These are phyloP conservation scores for Paramarasmius palmivorus DNA, from an alignment of 1,284 basidiomycete genomes.

Conservation along the genomic window DNA sequence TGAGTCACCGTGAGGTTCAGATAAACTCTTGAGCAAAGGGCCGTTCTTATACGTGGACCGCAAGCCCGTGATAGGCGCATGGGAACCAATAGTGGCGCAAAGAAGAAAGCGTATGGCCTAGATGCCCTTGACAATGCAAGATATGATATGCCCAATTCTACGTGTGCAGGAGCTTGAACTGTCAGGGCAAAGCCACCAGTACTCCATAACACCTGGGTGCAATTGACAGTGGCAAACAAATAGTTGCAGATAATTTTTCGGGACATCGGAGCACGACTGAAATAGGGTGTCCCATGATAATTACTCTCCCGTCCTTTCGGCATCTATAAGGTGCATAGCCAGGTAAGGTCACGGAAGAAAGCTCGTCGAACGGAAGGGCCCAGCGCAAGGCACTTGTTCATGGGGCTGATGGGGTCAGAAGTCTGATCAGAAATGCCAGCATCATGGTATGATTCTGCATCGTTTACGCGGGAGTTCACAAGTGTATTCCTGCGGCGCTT, in stretches of 20 bases:
- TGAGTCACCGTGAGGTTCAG: conserved; percentile 11
- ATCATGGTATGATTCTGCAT: not conserved
- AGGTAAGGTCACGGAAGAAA: no score
- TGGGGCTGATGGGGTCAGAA: conserved; percentile 4
- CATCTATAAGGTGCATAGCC: no score
- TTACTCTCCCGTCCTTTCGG: no score
- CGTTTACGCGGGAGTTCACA: conserved; percentile 1
- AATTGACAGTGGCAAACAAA: not conserved
- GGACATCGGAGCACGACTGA: not conserved
- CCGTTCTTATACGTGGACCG: conserved; percentile 41
- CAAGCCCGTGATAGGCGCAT: conserved; percentile 50
- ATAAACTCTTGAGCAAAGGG: conserved; percentile 19
- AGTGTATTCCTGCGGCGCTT: conserved; percentile 5
- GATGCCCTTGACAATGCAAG: not conserved
- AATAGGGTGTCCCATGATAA: not conserved
- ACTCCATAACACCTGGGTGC: not conserved
- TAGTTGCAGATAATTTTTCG: not conserved
- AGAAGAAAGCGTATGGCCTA: conserved; percentile 30
- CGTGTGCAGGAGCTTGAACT: no score
- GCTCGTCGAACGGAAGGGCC: not conserved
- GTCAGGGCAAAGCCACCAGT: no score
- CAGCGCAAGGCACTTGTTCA: conserved; percentile 3
- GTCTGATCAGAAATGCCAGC: conserved; percentile 3
- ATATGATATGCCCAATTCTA: not conserved
- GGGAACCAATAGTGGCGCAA: conserved; percentile 48